Evolutionary conservation across 768 basidiomycete species (phyloP).

Genomic region (Russula sp.): DNA sequence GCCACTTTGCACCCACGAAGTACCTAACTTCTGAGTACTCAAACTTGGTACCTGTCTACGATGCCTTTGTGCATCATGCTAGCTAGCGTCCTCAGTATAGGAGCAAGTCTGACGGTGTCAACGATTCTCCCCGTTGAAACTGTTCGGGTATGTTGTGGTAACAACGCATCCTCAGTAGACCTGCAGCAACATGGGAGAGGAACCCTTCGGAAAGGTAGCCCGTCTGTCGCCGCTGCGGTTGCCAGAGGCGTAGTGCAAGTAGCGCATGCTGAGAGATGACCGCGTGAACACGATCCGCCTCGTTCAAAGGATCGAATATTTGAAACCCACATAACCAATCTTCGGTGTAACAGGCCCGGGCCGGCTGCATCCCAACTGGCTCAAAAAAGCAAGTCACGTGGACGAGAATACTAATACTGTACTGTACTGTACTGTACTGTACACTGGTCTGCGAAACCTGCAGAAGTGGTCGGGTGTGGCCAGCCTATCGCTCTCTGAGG

Average conservation of each 20-base stretch:
- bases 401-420: too few species aligned
- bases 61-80: too few species aligned
- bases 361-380: too few species aligned
- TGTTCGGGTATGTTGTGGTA: not conserved
- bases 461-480: not conserved
- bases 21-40: not conserved
- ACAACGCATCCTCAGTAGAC: not conserved
- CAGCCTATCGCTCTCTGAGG: not conserved
- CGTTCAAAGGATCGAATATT: not conserved
- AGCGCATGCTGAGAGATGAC: too few species aligned
- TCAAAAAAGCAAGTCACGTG: not conserved
- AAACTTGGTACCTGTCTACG: too few species aligned
- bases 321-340: not conserved
- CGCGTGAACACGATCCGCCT: not conserved
- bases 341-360: too few species aligned
- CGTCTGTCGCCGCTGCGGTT: not conserved
- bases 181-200: not conserved
- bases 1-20: too few species aligned
- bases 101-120: too few species aligned
- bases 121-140: too few species aligned
- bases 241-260: not conserved
- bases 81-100: too few species aligned
- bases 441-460: too few species aligned
- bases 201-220: not conserved
- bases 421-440: too few species aligned